Evolutionary conservation across 2,329 filamentous ascomycete species (phyloP), one percentile per base, ranked within the genome.

Genomic region (Claviceps digitariae): DNA sequence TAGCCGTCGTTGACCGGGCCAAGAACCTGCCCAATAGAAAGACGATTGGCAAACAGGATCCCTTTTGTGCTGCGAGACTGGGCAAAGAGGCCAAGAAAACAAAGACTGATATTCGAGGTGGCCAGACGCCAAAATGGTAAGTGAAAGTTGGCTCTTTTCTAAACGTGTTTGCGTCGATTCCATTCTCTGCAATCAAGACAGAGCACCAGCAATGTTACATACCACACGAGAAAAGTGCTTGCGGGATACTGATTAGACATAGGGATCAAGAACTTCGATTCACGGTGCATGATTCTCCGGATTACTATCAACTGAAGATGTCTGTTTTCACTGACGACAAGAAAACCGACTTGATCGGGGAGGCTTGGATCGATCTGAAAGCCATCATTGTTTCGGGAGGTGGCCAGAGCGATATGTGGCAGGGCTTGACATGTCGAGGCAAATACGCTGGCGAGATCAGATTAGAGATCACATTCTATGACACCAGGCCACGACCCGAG

Each of bases 241-340:
- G 10, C 12, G 23, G 15, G 43, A 47, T 54, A 21, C 41, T 57
- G 54, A 66, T 54, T 31, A 46, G 48, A 49, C 48, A 27, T 64
- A 98, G 93, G 93, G 93, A 98, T 68, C 89, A 97, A 70, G 93
- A 98, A 69, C 79, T 98, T 46, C 88, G 93, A 57, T 98, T 97
- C 66, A 88, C 82, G 46, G 93, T 98, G 17, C 91, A 96, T 76
- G 90, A 97, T 64, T 96, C 90, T 17, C 84, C 90, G 20, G 93
- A 98, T 70, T 98, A 98, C 74, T 90, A 89, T 70, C 88, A 90
- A 66, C 78, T 98, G 54, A 98, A 98, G 67, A 78, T 97, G 17
- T 96, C 91, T 2, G 81, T 97, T 6, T 98, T 98, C 73, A 96
- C 95, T 66, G 93, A 98, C 63, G 93, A 98, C 71, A 97, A 96